phyloP scores from a whole-genome alignment of 495 filamentous ascomycete genomes.

The Penicillium steckii region DNA sequence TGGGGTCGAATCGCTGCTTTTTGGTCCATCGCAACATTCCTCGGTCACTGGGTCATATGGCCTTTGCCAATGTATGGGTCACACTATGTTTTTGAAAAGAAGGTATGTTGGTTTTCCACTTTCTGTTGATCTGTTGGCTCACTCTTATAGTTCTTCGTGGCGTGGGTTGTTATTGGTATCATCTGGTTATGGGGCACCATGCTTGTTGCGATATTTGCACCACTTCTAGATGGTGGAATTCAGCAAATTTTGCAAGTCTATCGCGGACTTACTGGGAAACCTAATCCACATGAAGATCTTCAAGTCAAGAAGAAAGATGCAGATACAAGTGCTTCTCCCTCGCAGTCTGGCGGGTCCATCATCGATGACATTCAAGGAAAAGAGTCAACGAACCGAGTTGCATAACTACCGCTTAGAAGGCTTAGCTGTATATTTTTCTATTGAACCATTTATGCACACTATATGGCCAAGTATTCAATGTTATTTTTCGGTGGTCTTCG shows the following conservation, averaged over 20 bases:
- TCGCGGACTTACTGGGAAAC: slow-evolving; percentile 6
- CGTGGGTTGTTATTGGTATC: slow-evolving; percentile 74
- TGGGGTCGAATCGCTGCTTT: slow-evolving; percentile 37
- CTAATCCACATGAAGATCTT: background rate
- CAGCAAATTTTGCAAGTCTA: slow-evolving; percentile 29
- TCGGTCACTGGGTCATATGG: slow-evolving; percentile 43
- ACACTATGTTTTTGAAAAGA: slow-evolving; percentile 33
- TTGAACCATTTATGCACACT: too few relatives aligned
- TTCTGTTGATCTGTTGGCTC: too few relatives aligned
- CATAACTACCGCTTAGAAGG: background rate
- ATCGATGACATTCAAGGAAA: slow-evolving; percentile 2
- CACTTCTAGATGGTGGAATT: slow-evolving; percentile 33
- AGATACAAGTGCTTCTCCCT: slow-evolving; percentile 5
- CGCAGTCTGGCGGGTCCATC: slow-evolving; percentile 15
- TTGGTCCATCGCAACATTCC: slow-evolving; percentile 35
- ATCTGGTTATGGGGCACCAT: slow-evolving; percentile 64
- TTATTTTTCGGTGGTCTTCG: too few relatives aligned
- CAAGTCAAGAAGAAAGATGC: background rate
- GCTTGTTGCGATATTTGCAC: slow-evolving; percentile 36
- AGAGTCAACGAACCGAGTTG: background rate
- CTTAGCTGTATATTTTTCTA: too few relatives aligned
- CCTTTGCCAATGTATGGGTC: slow-evolving; percentile 43
- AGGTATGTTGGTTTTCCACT: slow-evolving; percentile 12
- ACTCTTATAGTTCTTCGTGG: slow-evolving; percentile 62
- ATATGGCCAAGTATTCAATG: too few relatives aligned